Base-by-base conservation (phyloP, 2,329 filamentous ascomycete genomes). In the Metarhizium rileyi region DNA sequence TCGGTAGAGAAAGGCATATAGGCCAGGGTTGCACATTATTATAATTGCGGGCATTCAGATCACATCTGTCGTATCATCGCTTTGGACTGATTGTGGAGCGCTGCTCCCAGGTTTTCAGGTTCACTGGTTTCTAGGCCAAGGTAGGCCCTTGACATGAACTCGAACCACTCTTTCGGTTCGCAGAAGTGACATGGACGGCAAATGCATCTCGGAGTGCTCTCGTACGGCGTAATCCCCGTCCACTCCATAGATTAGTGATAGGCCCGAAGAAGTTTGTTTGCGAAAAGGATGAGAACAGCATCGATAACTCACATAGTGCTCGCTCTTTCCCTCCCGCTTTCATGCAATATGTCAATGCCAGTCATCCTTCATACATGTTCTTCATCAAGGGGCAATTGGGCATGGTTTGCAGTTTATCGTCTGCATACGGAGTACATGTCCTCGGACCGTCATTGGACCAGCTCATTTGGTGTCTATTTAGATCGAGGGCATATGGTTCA, bases 361-460 rank as follows among this genome's bases (percentile, higher is more conserved):
- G 28, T 7, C 28, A 30, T 30, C 28, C 12, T 30, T 7, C 28
- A 30, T 7, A 6, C 28, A 30, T 7, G 28, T 30, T 7, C 28
- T 30, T 30, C 28, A 30, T 30, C 28, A 6, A 6, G 28, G n/a
- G 5, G 20, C 38, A 4, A 5, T 14, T 7, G 38, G 8, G 20
- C 38, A 42, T 38, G 8, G 28, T 35, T 47, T 40, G 45, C 45
- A 40, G 35, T 26, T 26, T 30, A 20, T 42, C 20, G 38, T 42
- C n/a, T 20, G 20, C 35, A 38, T n/a, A 20, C 35, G 18, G 16
- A 42, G 23, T 20, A 25, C 38, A 42, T 25, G 16, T 25, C 20
- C 46, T 43, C 46, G 43, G 35, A 12, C 38, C 46, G 18, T 48
- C n/a, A n/a, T n/a, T n/a, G 18, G 25, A 48, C 43, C 36, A 25